Conservation (phyloP, 139 green algal species). For the Chlorella sp. region DNA sequence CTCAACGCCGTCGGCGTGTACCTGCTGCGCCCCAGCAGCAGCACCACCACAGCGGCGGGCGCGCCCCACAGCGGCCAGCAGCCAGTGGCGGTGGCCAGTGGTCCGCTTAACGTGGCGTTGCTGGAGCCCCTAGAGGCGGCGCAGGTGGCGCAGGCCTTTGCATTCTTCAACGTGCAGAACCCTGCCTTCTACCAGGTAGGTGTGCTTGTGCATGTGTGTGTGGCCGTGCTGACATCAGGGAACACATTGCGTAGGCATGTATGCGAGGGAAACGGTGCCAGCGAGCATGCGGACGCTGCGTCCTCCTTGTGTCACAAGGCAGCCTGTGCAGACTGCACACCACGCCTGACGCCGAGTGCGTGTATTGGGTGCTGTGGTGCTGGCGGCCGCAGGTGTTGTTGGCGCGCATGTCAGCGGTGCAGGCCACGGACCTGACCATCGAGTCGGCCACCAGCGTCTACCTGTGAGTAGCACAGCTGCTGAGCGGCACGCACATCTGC, state of each 20-base stretch:
- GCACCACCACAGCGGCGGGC: background rate
- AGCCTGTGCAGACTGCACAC: no score
- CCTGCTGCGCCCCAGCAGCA: background rate
- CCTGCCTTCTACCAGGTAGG: background rate
- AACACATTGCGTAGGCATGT: no score
- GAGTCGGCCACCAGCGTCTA: background rate
- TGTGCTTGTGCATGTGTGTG: background rate
- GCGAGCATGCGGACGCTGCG: no score
- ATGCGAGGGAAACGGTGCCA: no score
- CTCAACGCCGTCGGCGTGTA: background rate
- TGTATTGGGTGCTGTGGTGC: no score
- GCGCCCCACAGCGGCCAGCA: background rate
- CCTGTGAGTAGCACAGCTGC: no score
- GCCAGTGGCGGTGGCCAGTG: background rate
- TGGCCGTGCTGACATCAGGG: no score
- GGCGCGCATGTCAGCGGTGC: background rate
- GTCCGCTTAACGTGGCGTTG: background rate
- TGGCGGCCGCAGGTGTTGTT: background rate
- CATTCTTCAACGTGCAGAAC: slow-evolving; percentile 6
- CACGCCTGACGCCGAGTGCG: no score
- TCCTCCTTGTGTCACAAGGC: no score
- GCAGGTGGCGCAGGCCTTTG: background rate
- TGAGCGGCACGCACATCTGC: no score
- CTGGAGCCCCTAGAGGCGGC: background rate
- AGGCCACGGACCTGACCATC: background rate